Evolutionary conservation across 192 early-diverging fungal genomes (phyloP), one percentile per base, ranked within the genome.

Genomic region (Podila clonocystis): DNA sequence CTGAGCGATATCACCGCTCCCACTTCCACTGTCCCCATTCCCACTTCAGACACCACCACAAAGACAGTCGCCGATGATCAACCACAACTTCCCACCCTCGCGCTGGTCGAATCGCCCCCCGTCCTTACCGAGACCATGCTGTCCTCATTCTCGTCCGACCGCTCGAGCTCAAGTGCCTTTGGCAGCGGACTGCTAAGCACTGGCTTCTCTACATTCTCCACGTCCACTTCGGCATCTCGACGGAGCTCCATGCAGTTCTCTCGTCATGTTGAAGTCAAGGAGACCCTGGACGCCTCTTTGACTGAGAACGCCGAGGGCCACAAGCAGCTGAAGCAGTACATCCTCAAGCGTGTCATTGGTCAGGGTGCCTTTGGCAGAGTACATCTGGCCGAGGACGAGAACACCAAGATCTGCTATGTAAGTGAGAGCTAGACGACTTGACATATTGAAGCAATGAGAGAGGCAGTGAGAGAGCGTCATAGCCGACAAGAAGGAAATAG

Each of bases 341-440:
- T 87, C 28, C 66, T 99, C 13, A 87, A 87, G 66, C 82, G 90
- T 55, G 87, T 89, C 66, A 91, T 99, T 50, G 98, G 98, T 15
- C 83, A 87, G 24, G 98, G 98, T 24, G 89, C 93, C 38, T 99
- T 92, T 82, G 98, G 98, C 30, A 94, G 90, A 6, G 98, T 99
- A 2, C 90, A 93, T 79, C 82, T 93, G 33, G 95, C 86, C 34
- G 78, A 85, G 50, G 90, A 95, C 82, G 86, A 72, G 26, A 71
- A 76, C 20, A 88, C 86, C 12, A 75, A 82, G 11, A 71, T 67
- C 6, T 58, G 86, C 73, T 94, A 91, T 85, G 90, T 91, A 89
- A 84, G 82, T 70, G 24, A 36, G 34, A 36, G 34, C 34, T 9
- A 15, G 41, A 45, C 15, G 41, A 45, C 41, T 45, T 17, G 0